Base-by-base conservation (phyloP, 2,329 filamentous ascomycete species). In the Calonectria fujianensis region DNA sequence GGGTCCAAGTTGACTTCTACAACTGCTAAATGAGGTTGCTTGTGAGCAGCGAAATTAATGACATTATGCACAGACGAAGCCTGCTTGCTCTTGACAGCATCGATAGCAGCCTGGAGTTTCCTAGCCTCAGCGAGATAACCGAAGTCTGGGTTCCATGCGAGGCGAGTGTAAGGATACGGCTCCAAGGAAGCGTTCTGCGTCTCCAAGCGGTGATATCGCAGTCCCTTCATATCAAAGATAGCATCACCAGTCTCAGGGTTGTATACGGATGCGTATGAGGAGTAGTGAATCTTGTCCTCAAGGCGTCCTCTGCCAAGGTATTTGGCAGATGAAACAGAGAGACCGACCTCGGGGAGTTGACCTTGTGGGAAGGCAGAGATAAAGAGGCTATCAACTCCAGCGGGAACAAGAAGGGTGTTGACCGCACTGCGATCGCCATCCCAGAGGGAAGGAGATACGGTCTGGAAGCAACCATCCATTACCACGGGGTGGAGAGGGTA, bases 381-480 rank as follows among this genome's bases (percentile, higher is more conserved):
- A 27, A 45, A 37, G 9, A 72, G 37, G 29, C 57, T 63, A 20
- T 73, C 71, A 4, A 73, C 29, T 31, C 65, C 31, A 7, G 65
- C 54, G 6, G 71, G 71, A 63, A 73, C 51, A 39, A 73, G 35
- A 16, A 73, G 51, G 9, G 52, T 51, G 24, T 70, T 57, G 27
- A 73, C 57, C 4, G 48, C 50, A 6, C 71, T 73, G 18, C 61
- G 63, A 16, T 74, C 67, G 24, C 71, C 71, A 37, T 68, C 51
- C 59, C 63, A 68, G 4, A 75, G 51, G 41, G 74, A 67, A 35
- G 74, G 69, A 5, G 65, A 68, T 9, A 69, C 69, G 13, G 54
- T 72, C 31, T 76, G 74, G 39, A 76, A 71, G 35, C 63, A 72
- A 20, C 54, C 69, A 48, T 76, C 74, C 50, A 76, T 57, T 3